phyloP scores from a whole-genome alignment of 2,329 filamentous ascomycete genomes.

The Aspergillus carbonarius region DNA sequence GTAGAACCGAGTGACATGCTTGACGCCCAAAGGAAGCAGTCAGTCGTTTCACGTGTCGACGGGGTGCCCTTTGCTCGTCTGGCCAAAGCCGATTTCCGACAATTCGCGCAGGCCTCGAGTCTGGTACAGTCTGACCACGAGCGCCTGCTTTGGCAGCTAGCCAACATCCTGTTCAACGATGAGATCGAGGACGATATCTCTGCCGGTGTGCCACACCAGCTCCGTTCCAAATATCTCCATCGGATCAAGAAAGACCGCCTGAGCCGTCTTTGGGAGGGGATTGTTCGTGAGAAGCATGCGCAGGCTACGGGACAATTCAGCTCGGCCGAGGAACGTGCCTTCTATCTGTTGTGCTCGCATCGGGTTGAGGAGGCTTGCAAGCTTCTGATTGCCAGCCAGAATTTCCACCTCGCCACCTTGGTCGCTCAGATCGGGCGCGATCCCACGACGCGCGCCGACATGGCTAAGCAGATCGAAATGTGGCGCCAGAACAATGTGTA shows the following conservation, averaged over 20 bases:
- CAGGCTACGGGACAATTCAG: conserved; percentile 63
- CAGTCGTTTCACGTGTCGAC: conserved; percentile 51
- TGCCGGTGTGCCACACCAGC: conserved; percentile 38
- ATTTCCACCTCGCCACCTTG: conserved; percentile 82
- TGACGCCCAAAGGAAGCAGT: conserved; percentile 35
- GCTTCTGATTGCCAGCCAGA: conserved; percentile 69
- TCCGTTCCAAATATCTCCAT: conserved; percentile 41
- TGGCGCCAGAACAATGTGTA: conserved; percentile 83
- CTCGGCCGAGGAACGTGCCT: conserved; percentile 76
- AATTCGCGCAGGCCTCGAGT: conserved; percentile 30
- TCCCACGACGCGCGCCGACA: conserved; percentile 67
- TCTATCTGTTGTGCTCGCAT: conserved; percentile 76
- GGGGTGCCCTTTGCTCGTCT: conserved; percentile 58
- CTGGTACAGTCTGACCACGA: conserved; percentile 36
- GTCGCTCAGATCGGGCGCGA: conserved; percentile 78
- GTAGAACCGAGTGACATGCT: conserved; percentile 32
- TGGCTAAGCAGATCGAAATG: conserved; percentile 74
- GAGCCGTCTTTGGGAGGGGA: conserved; percentile 41
- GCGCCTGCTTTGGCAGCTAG: conserved; percentile 74
- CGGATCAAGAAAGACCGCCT: conserved; percentile 52
- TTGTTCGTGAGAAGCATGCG: conserved; percentile 63
- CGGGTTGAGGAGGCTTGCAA: conserved; percentile 81
- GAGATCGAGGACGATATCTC: conserved; percentile 49
- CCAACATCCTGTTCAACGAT: conserved; percentile 83
- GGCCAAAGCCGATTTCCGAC: conserved; percentile 32